Conservation (phyloP, 306 rosid genomes). For the Luffa aegyptiaca region DNA sequence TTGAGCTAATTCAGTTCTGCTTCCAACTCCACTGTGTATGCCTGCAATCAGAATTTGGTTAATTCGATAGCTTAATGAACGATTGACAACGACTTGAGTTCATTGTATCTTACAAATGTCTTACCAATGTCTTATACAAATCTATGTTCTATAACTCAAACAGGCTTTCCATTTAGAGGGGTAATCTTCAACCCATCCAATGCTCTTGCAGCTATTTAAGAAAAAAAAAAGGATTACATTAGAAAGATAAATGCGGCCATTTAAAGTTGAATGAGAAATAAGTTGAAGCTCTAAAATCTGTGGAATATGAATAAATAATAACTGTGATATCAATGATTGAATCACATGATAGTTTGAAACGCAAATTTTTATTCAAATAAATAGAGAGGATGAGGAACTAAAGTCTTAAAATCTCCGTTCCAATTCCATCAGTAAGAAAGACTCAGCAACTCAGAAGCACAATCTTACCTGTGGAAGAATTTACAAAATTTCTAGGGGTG, state of each 20-base stretch:
- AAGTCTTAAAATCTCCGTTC: not conserved
- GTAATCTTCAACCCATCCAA: constrained; percentile 22
- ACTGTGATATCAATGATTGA: not conserved
- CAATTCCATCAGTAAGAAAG: not conserved
- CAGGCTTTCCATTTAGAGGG: constrained; percentile 23
- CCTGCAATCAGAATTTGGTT: constrained; percentile 26
- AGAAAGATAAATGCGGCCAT: not conserved
- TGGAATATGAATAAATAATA: not conserved
- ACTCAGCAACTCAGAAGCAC: not conserved
- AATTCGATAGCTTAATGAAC: not conserved
- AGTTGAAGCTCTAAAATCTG: not conserved
- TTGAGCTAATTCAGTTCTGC: constrained; percentile 42
- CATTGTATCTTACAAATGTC: not conserved
- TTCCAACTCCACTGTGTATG: constrained; percentile 70
- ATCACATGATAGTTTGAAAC: not conserved
- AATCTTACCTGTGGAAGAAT: not conserved
- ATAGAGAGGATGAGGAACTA: not conserved
- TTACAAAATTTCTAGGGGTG: not conserved
- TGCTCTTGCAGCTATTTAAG: constrained; percentile 22
- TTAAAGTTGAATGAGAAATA: not conserved
- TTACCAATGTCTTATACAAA: not conserved
- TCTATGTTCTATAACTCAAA: not conserved
- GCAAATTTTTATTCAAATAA: not conserved
- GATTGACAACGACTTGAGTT: not conserved
- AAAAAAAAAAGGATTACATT: not conserved